Evolutionary conservation across 306 rosid species (phyloP).

Genomic region (Trichosanthes truncata): DNA sequence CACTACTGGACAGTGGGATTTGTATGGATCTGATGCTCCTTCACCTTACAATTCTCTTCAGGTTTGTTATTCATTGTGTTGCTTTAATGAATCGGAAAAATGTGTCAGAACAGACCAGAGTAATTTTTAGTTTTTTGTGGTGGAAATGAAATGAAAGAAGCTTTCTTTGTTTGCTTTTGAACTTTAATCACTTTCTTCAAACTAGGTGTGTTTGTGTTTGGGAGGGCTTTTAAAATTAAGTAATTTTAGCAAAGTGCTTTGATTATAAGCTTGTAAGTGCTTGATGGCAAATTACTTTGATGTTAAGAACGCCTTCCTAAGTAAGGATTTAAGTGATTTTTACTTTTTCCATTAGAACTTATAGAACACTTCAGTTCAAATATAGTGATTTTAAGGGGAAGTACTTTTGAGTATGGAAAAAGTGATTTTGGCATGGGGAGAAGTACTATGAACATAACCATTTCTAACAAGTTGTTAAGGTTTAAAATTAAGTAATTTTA

Average conservation of each 20-base stretch:
- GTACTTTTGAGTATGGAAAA: not conserved
- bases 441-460: not conserved
- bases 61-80: slow-evolving; percentile 23
- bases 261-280: not conserved
- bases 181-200: not conserved
- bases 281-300: not conserved
- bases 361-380: not conserved
- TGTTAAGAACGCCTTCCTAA: not conserved
- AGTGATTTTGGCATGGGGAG: not conserved
- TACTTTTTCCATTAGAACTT: not conserved
- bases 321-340: not conserved
- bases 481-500: not conserved
- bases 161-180: not conserved
- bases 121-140: not conserved
- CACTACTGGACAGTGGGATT: slow-evolving; percentile 98
- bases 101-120: not conserved
- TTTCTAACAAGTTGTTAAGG: not conserved
- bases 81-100: not conserved
- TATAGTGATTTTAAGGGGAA: not conserved
- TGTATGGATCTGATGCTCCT: slow-evolving; percentile 95
- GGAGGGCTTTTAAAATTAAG: not conserved
- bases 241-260: not conserved
- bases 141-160: too few relatives aligned
- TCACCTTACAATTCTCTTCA: slow-evolving; percentile 96
- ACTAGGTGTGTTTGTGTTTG: not conserved